These are phyloP conservation scores for Phyllosticta citrichinensis DNA, from an alignment of 2,329 filamentous ascomycete species.

Conservation along the genomic window DNA sequence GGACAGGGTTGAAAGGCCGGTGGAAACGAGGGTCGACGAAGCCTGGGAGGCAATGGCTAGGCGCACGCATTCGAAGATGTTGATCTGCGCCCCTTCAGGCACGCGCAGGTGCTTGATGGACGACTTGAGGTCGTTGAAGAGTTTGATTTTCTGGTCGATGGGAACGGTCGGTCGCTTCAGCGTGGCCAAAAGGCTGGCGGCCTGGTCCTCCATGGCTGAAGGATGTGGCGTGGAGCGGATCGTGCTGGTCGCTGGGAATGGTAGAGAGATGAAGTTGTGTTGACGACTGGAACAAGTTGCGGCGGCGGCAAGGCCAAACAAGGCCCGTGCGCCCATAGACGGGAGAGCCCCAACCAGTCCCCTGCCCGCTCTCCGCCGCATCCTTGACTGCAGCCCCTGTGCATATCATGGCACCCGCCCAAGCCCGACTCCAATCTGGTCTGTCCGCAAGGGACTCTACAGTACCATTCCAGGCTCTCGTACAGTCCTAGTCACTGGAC, in stretches of 20 bases:
- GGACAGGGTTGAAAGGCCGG: constrained; percentile 77
- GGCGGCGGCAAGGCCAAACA: not conserved
- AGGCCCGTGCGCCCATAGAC: not conserved
- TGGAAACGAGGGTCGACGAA: constrained; percentile 60
- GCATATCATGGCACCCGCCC: not conserved
- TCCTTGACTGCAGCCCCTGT: constrained; percentile 4
- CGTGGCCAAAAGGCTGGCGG: constrained; percentile 41
- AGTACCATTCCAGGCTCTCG: too few relatives aligned
- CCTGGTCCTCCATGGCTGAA: constrained; percentile 46
- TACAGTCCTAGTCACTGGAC: too few relatives aligned
- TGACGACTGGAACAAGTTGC: constrained; percentile 3
- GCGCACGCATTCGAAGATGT: constrained; percentile 74
- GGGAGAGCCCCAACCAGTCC: not conserved
- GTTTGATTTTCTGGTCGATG: constrained; percentile 60
- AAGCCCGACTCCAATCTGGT: too few relatives aligned
- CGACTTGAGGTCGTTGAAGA: constrained; percentile 68
- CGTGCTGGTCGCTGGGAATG: not conserved
- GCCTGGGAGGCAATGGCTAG: constrained; percentile 67
- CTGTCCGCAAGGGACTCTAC: too few relatives aligned
- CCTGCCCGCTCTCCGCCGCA: not conserved
- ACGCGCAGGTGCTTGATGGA: constrained; percentile 90
- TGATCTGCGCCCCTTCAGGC: constrained; percentile 58
- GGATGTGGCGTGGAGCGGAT: not conserved
- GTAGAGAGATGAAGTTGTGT: constrained; percentile 4
- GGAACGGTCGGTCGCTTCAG: constrained; percentile 54